Evolutionary conservation across 495 filamentous ascomycete species (phyloP), one percentile per base, ranked within the genome.

Genomic region (Penicillium bialowiezense): DNA sequence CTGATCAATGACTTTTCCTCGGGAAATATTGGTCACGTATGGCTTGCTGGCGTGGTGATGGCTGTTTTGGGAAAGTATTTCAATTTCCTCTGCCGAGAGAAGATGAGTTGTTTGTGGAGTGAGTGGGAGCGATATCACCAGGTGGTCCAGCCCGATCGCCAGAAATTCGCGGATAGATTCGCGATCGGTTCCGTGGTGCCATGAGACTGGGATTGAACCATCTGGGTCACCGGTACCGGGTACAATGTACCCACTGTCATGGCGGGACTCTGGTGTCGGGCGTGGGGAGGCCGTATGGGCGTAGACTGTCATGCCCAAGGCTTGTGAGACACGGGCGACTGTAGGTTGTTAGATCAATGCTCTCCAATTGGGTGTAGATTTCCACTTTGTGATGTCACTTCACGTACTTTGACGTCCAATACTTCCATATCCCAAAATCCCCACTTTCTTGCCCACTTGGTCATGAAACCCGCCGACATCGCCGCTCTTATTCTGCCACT

Each of bases 351-450:
- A 56, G 50, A 9, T 7, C 20, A 36, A 10, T 15, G 13, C 15
- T 12, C 43, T 4, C 10, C 5, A 7, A 32, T 9, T n/a, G 8
- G 2, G 18, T 19, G 23, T n/a, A n/a, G n/a, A 5, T 5, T 19
- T 24, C 33, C 18, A 3, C 32, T 12, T 2, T 5, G n/a, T 17
- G 5, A 13, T n/a, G 28, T 8, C 7, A 15, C 19, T 36, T 2
- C 9, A 52, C 62, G 1, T 62, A 73, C 70, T 71, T 48, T 92
- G 89, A 17, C 89, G 73, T 1, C 89, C 89, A 49, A 96, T 95
- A 55, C 82, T 83, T 20, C 91, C 89, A 64, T 95, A 95, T 5
- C 90, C 90, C 4, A 95, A 73, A 31, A 95, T 87, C 8, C 89
- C 89, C 19, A 88, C 76, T 7, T 71, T 72, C 51, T 78, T 73